Evolutionary conservation across 129 eudicot genomes (phyloP).

Genomic region (Artemisia tridentata): DNA sequence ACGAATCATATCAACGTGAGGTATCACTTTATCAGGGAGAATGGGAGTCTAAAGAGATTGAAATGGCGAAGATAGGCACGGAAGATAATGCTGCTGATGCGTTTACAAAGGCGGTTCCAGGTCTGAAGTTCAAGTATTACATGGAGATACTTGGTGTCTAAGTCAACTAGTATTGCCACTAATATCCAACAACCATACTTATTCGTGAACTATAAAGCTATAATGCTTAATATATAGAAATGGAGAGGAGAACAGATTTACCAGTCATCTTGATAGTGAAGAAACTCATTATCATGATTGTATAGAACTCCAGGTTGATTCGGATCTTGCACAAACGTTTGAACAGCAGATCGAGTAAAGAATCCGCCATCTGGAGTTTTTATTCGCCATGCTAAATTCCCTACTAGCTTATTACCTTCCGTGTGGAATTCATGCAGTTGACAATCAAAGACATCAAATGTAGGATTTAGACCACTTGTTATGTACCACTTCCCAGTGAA

Average conservation of each 20-base stretch:
- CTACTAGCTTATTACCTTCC: conserved; percentile 58
- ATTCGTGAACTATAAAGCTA: no score
- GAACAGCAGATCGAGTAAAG: conserved; percentile 64
- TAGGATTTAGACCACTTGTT: background rate
- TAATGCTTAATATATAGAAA: no score
- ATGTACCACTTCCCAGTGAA: background rate
- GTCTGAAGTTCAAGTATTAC: no score
- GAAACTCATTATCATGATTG: conserved; percentile 90
- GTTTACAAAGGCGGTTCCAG: no score
- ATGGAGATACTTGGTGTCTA: no score
- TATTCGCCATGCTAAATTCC: conserved; percentile 57
- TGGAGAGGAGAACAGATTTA: background rate
- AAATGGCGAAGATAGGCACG: no score
- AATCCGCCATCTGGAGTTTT: conserved; percentile 68
- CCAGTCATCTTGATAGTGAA: conserved; percentile 90
- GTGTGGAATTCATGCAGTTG: conserved; percentile 75
- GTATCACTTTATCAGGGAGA: no score
- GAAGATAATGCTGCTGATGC: no score
- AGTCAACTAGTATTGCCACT: no score
- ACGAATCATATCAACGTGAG: no score
- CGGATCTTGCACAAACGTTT: conserved; percentile 74
- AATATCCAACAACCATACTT: no score
- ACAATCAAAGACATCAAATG: background rate
- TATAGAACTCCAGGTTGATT: conserved; percentile 61
- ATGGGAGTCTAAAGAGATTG: no score